Evolutionary conservation across 306 rosid species (phyloP).

Genomic region (Urtica urens): DNA sequence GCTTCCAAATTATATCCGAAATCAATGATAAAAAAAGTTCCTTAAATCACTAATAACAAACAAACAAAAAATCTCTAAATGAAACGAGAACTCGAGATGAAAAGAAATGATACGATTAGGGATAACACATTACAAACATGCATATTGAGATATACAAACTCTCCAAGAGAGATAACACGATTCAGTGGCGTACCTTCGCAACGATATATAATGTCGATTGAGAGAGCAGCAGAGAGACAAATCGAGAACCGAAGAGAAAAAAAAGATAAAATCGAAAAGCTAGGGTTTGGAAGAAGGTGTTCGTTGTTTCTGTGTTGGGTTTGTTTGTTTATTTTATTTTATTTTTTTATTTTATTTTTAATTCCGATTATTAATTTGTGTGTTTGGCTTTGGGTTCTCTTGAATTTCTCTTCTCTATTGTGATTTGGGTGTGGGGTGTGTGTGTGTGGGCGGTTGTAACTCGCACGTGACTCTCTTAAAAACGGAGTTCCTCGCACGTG

Average conservation of each 20-base stretch:
- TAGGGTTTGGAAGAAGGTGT: slow-evolving; percentile 23
- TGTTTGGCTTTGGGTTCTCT: not conserved
- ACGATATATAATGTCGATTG: too few relatives aligned
- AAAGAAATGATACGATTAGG: not conserved
- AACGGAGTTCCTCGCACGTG: slow-evolving; percentile 32
- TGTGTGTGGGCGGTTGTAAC: slow-evolving; percentile 20
- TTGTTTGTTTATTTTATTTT: not conserved
- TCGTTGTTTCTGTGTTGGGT: not conserved
- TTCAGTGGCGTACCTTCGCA: too few relatives aligned
- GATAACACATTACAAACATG: not conserved
- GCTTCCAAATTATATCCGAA: slow-evolving; percentile 3
- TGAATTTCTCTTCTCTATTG: not conserved
- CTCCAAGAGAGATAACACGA: not conserved
- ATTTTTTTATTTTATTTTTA: not conserved
- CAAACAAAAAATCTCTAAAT: too few relatives aligned
- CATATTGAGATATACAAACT: not conserved
- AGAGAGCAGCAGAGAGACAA: not conserved
- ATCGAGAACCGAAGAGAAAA: not conserved
- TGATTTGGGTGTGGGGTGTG: slow-evolving; percentile 11
- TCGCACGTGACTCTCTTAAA: slow-evolving; percentile 44
- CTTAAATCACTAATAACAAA: not conserved
- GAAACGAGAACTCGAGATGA: too few relatives aligned
- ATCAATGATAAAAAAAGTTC: slow-evolving; percentile 1
- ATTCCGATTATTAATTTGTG: too few relatives aligned
- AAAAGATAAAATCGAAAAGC: not conserved